phyloP scores from a whole-genome alignment of 768 basidiomycete species.

The Boletus huronensis region DNA sequence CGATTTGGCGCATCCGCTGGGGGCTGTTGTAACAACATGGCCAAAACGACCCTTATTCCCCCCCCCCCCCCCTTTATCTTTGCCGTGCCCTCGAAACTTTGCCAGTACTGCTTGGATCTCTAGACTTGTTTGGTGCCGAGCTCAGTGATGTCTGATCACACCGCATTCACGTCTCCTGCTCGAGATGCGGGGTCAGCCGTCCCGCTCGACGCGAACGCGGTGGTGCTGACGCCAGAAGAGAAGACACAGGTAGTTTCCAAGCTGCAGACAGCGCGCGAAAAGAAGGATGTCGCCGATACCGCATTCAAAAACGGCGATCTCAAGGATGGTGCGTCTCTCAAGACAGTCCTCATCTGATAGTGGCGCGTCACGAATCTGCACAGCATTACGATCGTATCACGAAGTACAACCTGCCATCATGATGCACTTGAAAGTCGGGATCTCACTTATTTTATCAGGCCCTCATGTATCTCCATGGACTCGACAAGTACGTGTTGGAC shows the following conservation, averaged over 20 bases:
- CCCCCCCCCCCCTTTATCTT: neutral
- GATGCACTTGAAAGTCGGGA: neutral
- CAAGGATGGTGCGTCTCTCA: slow-evolving; percentile 48
- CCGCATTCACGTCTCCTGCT: slow-evolving; percentile 4
- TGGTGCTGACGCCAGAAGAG: slow-evolving; percentile 16
- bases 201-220: slow-evolving; percentile 21
- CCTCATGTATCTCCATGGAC: slow-evolving; percentile 66
- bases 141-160: slow-evolving; percentile 16
- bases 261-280: slow-evolving; percentile 56
- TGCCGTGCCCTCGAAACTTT: neutral
- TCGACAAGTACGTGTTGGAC: slow-evolving; percentile 62
- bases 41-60: slow-evolving; percentile 27
- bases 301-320: slow-evolving; percentile 66
- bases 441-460: slow-evolving; percentile 41
- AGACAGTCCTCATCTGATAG: neutral
- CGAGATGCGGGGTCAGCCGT: neutral
- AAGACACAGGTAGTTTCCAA: slow-evolving; percentile 42
- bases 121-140: neutral
- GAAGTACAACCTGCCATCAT: slow-evolving; percentile 42
- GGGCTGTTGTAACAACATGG: slow-evolving; percentile 17
- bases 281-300: slow-evolving; percentile 63
- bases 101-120: neutral
- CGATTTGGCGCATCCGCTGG: no score
- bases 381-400: slow-evolving; percentile 72
- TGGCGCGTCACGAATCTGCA: neutral